Evolutionary conservation across 495 filamentous ascomycete species (phyloP).

Genomic region (Talaromyces thailandensis): DNA sequence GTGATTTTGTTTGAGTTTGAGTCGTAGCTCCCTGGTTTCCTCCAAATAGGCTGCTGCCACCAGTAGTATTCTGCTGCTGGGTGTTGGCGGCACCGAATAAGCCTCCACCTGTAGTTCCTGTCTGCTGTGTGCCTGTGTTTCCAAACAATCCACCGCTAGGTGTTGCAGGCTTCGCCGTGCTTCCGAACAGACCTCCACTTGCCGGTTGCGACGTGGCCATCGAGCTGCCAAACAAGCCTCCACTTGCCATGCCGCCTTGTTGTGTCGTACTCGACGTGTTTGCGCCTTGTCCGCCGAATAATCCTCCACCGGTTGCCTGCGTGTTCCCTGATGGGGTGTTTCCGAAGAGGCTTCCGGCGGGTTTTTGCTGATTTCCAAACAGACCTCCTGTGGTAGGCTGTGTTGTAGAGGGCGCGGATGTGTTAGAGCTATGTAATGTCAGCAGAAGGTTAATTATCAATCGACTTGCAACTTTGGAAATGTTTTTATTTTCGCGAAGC

Average conservation of each 20-base stretch:
- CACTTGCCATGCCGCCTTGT: slow-evolving; percentile 12
- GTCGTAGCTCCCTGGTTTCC: slow-evolving; percentile 23
- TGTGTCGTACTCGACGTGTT: slow-evolving; percentile 19
- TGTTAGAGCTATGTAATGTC: background rate
- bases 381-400: slow-evolving; percentile 21
- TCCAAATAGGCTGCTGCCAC: slow-evolving; percentile 16
- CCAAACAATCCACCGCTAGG: slow-evolving; percentile 19
- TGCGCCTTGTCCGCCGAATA: slow-evolving; percentile 6
- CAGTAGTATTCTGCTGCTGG: slow-evolving; percentile 12
- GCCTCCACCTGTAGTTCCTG: slow-evolving; percentile 27
- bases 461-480: background rate
- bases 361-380: slow-evolving; percentile 34
- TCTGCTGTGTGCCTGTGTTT: slow-evolving; percentile 12
- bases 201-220: slow-evolving; percentile 35
- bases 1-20: slow-evolving; percentile 28
- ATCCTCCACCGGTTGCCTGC: slow-evolving; percentile 12
- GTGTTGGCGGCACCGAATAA: slow-evolving; percentile 21
- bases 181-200: slow-evolving; percentile 29
- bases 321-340: slow-evolving; percentile 17
- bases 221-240: slow-evolving; percentile 44
- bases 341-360: slow-evolving; percentile 41
- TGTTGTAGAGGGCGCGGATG: slow-evolving; percentile 1
- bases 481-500: background rate
- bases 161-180: slow-evolving; percentile 14
- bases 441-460: background rate